Evolutionary conservation across 345 rosid species (phyloP).

Genomic region (Triadica sebifera): DNA sequence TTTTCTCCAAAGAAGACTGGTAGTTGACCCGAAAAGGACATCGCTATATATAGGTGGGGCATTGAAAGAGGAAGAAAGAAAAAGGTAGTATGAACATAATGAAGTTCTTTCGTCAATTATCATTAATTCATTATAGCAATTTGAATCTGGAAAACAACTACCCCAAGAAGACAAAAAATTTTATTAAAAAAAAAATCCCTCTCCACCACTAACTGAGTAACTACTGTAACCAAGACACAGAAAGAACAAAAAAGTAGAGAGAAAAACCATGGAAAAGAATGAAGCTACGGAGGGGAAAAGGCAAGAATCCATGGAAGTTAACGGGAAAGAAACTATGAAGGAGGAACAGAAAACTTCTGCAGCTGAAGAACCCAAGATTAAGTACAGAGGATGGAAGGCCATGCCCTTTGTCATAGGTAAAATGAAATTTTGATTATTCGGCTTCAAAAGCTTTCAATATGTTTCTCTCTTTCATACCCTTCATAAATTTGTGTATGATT

Average conservation of each 20-base stretch:
- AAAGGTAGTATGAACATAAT: no score
- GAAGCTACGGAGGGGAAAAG: background rate
- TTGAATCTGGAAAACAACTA: no score
- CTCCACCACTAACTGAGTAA: background rate
- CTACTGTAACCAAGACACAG: background rate
- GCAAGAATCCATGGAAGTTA: conserved; percentile 15
- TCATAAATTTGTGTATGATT: background rate
- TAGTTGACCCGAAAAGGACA: no score
- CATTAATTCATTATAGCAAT: no score
- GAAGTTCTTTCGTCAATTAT: no score
- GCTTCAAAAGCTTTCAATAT: no score
- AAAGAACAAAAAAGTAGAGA: background rate
- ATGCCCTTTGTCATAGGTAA: conserved; percentile 76
- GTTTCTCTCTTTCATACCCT: background rate
- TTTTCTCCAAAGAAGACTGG: no score
- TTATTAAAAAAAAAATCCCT: no score
- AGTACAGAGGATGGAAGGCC: conserved; percentile 70
- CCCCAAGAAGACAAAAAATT: no score
- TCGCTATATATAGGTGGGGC: no score
- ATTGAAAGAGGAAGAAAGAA: no score
- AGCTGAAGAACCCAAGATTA: conserved; percentile 33
- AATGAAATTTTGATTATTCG: background rate
- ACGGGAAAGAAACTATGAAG: conserved; percentile 1
- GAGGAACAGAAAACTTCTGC: background rate
- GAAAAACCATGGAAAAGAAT: background rate